Conservation (phyloP, 352 stramenopile species). For the Globisporangium recalcitrans region DNA sequence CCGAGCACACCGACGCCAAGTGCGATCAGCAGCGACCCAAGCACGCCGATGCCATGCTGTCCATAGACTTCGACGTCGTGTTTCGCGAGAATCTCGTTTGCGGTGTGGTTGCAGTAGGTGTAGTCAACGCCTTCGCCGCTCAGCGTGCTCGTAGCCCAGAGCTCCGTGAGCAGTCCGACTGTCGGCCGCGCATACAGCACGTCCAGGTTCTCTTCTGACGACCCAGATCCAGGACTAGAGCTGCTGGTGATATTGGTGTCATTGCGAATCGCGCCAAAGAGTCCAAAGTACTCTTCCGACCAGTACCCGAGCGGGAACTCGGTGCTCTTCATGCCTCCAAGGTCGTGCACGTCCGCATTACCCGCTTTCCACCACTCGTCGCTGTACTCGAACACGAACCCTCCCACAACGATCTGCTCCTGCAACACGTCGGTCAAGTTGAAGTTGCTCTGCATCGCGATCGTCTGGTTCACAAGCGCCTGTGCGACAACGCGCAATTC, state of each 20-base stretch:
- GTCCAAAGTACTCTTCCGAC: conserved; percentile 62
- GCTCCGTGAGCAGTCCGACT: conserved; percentile 38
- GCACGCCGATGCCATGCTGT: conserved; percentile 15
- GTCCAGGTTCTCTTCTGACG: conserved; percentile 22
- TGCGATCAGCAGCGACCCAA: conserved; percentile 17
- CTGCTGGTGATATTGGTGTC: neutral
- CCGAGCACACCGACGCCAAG: conserved; percentile 9
- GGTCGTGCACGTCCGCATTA: conserved; percentile 43
- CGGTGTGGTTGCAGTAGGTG: conserved; percentile 23
- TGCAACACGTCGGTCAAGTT: conserved; percentile 33
- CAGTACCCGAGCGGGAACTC: conserved; percentile 60
- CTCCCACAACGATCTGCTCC: conserved; percentile 54
- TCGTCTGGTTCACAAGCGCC: conserved; percentile 35
- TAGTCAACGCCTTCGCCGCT: conserved; percentile 32
- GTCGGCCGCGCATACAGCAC: conserved; percentile 41
- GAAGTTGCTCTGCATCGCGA: conserved; percentile 57
- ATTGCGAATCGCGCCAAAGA: conserved; percentile 24
- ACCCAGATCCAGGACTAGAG: neutral
- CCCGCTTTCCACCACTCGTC: conserved; percentile 76
- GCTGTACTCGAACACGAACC: conserved; percentile 74
- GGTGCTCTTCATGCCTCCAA: conserved; percentile 36
- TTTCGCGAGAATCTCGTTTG: conserved; percentile 2
- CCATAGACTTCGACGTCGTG: conserved; percentile 16
- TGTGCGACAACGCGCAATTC: conserved; percentile 43
- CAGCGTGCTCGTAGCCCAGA: conserved; percentile 37